Evolutionary conservation across 2,329 filamentous ascomycete genomes (phyloP).

Genomic region (Diaporthe sp.): DNA sequence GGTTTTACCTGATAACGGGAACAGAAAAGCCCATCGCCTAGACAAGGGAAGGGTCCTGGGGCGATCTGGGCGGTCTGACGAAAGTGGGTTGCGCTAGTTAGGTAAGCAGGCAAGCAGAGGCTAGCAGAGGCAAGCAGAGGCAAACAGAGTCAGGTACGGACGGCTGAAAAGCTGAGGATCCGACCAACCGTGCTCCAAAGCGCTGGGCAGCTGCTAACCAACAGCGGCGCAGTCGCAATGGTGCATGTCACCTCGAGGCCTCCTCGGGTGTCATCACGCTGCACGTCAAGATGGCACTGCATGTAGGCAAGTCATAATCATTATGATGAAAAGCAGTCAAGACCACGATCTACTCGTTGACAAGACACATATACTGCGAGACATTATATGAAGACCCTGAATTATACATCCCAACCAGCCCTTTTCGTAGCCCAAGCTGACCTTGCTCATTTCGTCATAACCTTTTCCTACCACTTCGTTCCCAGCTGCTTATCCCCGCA

Average conservation of each 20-base stretch:
- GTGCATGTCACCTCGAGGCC: not conserved
- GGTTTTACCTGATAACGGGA: constrained; percentile 29
- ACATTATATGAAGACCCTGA: constrained; percentile 2
- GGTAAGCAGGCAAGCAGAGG: constrained; percentile 26
- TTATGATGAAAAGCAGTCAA: constrained; percentile 14
- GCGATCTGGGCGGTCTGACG: constrained; percentile 13
- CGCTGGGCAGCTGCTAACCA: not conserved
- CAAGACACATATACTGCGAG: constrained; percentile 25
- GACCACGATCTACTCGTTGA: constrained; percentile 1
- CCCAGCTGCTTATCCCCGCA: not conserved
- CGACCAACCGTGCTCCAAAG: not conserved
- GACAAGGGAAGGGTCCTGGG: constrained; percentile 23
- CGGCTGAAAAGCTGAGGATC: not conserved
- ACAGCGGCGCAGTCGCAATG: constrained; percentile 5
- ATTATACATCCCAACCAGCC: constrained; percentile 23
- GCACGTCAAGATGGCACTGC: not conserved
- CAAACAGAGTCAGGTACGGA: not conserved
- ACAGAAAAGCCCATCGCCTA: constrained; percentile 19
- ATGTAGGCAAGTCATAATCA: constrained; percentile 9
- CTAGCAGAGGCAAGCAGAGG: constrained; percentile 30
- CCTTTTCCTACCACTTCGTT: not conserved
- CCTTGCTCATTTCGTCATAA: constrained; percentile 33
- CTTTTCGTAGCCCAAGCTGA: constrained; percentile 12
- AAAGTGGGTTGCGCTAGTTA: constrained; percentile 25
- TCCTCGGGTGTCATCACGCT: not conserved